phyloP scores from a whole-genome alignment of 768 basidiomycete genomes.

The Arthromyces matolae region DNA sequence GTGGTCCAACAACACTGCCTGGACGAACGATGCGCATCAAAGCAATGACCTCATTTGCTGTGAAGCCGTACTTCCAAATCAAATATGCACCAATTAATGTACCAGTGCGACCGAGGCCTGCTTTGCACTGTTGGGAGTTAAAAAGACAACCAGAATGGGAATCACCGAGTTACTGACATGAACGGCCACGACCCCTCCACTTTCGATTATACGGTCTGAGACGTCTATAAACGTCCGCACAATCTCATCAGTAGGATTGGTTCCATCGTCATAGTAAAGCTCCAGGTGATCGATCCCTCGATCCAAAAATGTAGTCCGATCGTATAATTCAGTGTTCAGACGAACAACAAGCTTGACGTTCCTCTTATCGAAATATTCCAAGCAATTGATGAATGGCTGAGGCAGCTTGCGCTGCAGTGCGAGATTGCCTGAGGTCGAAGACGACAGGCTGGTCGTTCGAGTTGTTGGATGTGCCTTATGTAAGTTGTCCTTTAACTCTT shows the following conservation, averaged over 20 bases:
- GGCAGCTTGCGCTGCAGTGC: constrained; percentile 77
- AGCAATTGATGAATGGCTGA: constrained; percentile 81
- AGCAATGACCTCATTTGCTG: constrained; percentile 91
- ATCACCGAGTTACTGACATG: constrained; percentile 53
- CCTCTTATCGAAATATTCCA: constrained; percentile 88
- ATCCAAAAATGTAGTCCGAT: constrained; percentile 74
- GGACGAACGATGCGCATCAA: constrained; percentile 98
- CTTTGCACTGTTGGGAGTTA: constrained; percentile 69
- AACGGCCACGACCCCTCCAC: constrained; percentile 81
- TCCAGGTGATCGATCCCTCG: constrained; percentile 87
- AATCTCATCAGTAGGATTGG: constrained; percentile 95
- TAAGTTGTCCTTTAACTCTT: constrained; percentile 51
- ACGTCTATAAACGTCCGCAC: constrained; percentile 87
- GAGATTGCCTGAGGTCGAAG: constrained; percentile 37
- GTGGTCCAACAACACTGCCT: constrained; percentile 88
- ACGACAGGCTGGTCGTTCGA: constrained; percentile 16
- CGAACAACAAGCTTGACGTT: constrained; percentile 90
- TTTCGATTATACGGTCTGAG: constrained; percentile 72
- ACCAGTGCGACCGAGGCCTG: constrained; percentile 93
- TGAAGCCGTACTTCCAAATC: constrained; percentile 98
- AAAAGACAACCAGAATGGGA: constrained; percentile 12
- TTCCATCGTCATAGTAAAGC: constrained; percentile 97
- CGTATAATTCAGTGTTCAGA: constrained; percentile 90
- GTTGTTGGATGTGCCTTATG: constrained; percentile 18
- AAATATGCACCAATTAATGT: constrained; percentile 97